These are phyloP conservation scores for Metschnikowia lachancei DNA, from an alignment of 805 yeast species.

Conservation along the genomic window DNA sequence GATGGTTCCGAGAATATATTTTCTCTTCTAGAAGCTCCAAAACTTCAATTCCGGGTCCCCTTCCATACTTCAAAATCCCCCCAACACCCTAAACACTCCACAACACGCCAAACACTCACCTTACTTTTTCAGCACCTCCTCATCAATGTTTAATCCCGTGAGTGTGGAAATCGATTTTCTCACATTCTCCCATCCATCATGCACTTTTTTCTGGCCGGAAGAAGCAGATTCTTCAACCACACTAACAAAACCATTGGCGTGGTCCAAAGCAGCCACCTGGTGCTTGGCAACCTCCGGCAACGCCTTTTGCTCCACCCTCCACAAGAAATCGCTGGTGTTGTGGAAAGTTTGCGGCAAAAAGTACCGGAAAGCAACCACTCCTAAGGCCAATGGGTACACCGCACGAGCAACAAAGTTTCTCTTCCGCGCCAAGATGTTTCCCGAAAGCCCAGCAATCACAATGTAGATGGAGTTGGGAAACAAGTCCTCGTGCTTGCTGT, in stretches of 20 bases:
- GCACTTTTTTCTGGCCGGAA: constrained; percentile 37
- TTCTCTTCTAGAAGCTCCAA: too few relatives aligned
- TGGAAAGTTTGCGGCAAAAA: constrained; percentile 71
- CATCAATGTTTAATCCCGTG: constrained; percentile 71
- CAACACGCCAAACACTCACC: too few relatives aligned
- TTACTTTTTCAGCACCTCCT: constrained; percentile 52
- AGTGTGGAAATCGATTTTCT: constrained; percentile 47
- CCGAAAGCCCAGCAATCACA: constrained; percentile 65
- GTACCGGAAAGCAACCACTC: constrained; percentile 60
- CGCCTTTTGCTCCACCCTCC: constrained; percentile 57
- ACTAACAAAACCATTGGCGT: constrained; percentile 33
- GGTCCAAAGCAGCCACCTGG: constrained; percentile 49
- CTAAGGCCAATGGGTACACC: constrained; percentile 57
- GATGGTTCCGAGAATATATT: too few relatives aligned
- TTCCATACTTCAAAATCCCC: too few relatives aligned
- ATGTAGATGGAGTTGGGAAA: constrained; percentile 71
- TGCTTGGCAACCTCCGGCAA: constrained; percentile 63
- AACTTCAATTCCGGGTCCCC: too few relatives aligned
- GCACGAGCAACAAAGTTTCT: constrained; percentile 55
- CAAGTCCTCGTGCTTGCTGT: constrained; percentile 62
- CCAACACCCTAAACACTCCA: too few relatives aligned
- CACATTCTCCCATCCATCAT: constrained; percentile 36
- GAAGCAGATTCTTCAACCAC: constrained; percentile 44
- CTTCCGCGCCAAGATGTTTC: constrained; percentile 70
- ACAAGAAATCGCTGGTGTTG: constrained; percentile 56